These are phyloP conservation scores for Esteya vermicola DNA, from an alignment of 2,329 filamentous ascomycete genomes.

Conservation along the genomic window DNA sequence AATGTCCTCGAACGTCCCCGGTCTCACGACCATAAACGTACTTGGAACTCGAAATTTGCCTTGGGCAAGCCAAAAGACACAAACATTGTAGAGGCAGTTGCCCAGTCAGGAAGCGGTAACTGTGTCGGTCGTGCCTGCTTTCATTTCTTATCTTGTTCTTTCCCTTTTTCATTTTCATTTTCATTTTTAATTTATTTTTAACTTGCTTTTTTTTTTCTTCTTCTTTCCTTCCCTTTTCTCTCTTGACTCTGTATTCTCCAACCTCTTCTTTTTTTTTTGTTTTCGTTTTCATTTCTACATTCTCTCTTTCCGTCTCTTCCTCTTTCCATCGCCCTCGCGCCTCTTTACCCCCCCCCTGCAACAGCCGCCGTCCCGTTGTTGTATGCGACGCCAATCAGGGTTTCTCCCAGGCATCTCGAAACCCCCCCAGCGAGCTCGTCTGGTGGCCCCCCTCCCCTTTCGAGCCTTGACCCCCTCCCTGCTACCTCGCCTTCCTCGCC, in stretches of 20 bases:
- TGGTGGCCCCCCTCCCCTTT: slow-evolving; percentile 15
- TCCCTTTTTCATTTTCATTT: background rate
- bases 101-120: no score
- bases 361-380: slow-evolving; percentile 11
- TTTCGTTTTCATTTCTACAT: background rate
- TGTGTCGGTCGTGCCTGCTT: no score
- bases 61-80: no score
- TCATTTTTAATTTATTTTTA: background rate
- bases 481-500: background rate
- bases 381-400: slow-evolving; percentile 35
- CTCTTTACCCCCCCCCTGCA: background rate
- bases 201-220: background rate
- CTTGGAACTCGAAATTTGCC: no score
- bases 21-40: no score
- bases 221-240: background rate
- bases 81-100: no score
- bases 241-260: background rate
- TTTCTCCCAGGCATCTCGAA: slow-evolving; percentile 25
- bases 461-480: slow-evolving; percentile 19
- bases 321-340: background rate
- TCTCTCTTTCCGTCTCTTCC: background rate
- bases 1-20: no score
- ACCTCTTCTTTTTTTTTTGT: background rate
- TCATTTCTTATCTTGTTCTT: background rate
- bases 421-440: slow-evolving; percentile 18